phyloP scores from a whole-genome alignment of 139 green algal genomes.

The Dunaliella primolecta region DNA sequence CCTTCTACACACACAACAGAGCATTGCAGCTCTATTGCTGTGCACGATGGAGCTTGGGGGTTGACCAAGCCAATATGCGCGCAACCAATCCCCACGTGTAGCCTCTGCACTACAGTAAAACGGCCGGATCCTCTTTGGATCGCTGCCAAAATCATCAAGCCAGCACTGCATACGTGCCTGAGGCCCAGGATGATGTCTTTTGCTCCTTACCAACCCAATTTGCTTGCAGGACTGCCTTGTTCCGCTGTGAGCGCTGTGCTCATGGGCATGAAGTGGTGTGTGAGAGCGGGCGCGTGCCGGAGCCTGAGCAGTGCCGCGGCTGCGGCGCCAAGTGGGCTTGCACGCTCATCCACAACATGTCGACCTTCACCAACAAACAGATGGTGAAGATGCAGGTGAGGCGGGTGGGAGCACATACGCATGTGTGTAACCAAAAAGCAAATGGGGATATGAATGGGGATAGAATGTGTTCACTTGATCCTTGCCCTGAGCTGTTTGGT shows the following conservation, averaged over 20 bases:
- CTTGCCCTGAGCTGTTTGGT: no score
- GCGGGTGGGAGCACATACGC: background rate
- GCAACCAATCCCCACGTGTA: no score
- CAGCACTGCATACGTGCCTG: no score
- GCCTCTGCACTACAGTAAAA: no score
- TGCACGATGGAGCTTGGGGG: no score
- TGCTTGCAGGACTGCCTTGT: background rate
- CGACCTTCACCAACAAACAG: constrained; percentile 84
- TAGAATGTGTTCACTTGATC: background rate
- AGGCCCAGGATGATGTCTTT: no score
- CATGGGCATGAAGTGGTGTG: background rate
- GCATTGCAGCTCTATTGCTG: no score
- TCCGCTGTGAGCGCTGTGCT: constrained; percentile 5
- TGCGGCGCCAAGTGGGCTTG: constrained; percentile 32
- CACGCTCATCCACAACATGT: constrained; percentile 43
- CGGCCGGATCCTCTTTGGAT: no score
- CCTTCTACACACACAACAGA: no score
- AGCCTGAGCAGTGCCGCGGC: constrained; percentile 70
- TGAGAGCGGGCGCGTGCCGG: constrained; percentile 51
- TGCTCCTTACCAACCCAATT: no score
- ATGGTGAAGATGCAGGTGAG: constrained; percentile 56
- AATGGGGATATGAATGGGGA: background rate
- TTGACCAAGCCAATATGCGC: no score
- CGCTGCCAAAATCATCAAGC: no score
- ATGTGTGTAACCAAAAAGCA: background rate